These are phyloP conservation scores for Globisporangium lucens DNA, from an alignment of 352 stramenopile species.

Conservation along the genomic window DNA sequence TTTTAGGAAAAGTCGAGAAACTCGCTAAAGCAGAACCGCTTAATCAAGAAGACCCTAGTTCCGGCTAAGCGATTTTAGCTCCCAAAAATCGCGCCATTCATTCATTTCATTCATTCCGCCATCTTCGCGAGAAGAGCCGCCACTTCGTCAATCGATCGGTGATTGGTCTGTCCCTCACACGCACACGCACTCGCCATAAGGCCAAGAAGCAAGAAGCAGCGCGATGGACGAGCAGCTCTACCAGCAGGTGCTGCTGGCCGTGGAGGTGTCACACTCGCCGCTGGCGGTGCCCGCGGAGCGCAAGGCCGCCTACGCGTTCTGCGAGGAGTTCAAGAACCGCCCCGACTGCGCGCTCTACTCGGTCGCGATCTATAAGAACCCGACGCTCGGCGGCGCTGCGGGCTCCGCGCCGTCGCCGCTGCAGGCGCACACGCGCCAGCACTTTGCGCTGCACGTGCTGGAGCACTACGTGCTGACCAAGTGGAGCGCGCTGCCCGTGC, in stretches of 20 bases:
- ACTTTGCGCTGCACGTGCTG: conserved; percentile 80
- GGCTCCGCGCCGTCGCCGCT: conserved; percentile 17
- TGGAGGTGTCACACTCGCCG: conserved; percentile 72
- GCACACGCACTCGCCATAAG: too few relatives aligned
- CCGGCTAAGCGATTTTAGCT: too few relatives aligned
- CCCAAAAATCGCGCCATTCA: too few relatives aligned
- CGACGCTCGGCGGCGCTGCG: conserved; percentile 16
- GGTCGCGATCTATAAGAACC: conserved; percentile 67
- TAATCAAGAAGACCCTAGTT: too few relatives aligned
- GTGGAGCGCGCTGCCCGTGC: conserved; percentile 43
- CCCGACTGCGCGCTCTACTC: conserved; percentile 69
- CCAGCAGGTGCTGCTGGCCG: conserved; percentile 65
- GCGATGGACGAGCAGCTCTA: conserved; percentile 73
- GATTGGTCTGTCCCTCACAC: too few relatives aligned
- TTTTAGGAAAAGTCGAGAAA: too few relatives aligned
- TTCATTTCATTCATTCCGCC: too few relatives aligned
- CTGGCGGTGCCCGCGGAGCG: conserved; percentile 40
- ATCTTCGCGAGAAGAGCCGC: too few relatives aligned
- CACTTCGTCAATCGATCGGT: too few relatives aligned
- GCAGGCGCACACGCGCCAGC: conserved; percentile 51
- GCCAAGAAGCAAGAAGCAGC: background rate
- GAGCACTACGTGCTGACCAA: conserved; percentile 63
- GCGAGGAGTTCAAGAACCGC: conserved; percentile 70
- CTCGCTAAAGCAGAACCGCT: too few relatives aligned
- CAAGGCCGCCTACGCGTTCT: conserved; percentile 63